phyloP scores from a whole-genome alignment of 176 grass and related monocot species.

The Triticum timopheevii region DNA sequence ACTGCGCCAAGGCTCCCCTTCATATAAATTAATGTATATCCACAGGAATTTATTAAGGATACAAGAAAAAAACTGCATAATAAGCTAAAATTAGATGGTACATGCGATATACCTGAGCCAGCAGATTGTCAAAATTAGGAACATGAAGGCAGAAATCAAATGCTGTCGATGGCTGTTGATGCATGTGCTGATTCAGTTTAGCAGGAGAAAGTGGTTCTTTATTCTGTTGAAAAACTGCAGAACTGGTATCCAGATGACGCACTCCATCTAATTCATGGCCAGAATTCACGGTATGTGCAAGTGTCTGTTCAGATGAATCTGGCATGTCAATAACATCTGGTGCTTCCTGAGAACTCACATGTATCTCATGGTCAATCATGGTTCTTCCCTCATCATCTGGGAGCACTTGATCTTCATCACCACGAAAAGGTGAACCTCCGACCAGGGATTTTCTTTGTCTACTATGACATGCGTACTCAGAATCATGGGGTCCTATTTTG shows the following conservation, averaged over 20 bases:
- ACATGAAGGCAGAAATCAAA: conserved; percentile 8
- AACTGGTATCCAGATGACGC: conserved; percentile 19
- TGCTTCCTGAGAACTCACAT: conserved; percentile 72
- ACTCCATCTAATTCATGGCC: conserved; percentile 32
- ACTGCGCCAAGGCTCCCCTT: too few relatives aligned
- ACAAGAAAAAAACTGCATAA: conserved; percentile 12
- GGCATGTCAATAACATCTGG: conserved; percentile 15
- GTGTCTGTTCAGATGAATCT: conserved; percentile 34
- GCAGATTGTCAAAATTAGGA: conserved; percentile 20
- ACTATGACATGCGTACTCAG: conserved; percentile 35
- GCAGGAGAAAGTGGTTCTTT: conserved; percentile 12
- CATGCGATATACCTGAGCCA: conserved; percentile 43
- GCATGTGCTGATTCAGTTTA: conserved; percentile 31
- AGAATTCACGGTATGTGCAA: conserved; percentile 29
- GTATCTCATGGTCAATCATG: conserved; percentile 68
- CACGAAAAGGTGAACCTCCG: conserved; percentile 31
- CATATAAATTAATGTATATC: background rate
- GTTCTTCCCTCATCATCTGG: conserved; percentile 43
- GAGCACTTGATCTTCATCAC: conserved; percentile 23
- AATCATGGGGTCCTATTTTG: conserved; percentile 56
- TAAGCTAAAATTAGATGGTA: background rate
- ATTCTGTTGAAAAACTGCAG: conserved; percentile 27
- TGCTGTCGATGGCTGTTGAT: conserved; percentile 26
- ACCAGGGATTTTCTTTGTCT: conserved; percentile 38
- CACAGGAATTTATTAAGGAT: background rate